Percentiles rank a stretch among this genome's conserved stretches.
These are phyloP conservation scores for Echites panduratus DNA, from an alignment of 257 asterid species.

Conservation along the genomic window DNA sequence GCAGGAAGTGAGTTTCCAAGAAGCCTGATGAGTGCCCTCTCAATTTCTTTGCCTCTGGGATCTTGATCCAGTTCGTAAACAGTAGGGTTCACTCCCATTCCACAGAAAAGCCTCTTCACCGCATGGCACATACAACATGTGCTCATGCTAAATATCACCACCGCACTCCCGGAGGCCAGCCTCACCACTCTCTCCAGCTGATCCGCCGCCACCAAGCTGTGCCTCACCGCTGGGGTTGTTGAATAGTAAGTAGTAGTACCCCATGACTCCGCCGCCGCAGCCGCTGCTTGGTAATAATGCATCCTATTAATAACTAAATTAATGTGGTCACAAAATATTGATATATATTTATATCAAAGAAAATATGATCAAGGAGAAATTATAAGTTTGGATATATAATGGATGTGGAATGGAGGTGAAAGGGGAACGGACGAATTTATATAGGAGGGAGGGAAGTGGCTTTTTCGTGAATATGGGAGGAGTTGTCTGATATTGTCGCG, in stretches of 20 bases:
- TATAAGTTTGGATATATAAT: too few relatives aligned
- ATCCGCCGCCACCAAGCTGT: constrained; percentile 15
- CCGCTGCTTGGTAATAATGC: constrained; percentile 28
- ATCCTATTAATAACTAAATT: constrained; percentile 2
- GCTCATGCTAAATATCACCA: constrained; percentile 40
- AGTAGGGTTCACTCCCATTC: constrained; percentile 35
- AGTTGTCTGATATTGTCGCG: constrained; percentile 36
- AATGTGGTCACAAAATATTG: too few relatives aligned
- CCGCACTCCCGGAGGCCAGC: constrained; percentile 39
- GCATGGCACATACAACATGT: constrained; percentile 52
- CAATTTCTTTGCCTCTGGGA: constrained; percentile 34
- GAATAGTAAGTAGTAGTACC: constrained; percentile 10
- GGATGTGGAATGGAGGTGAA: not conserved
- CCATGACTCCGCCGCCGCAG: constrained; percentile 22
- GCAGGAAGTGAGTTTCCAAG: constrained; percentile 25
- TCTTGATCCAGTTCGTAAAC: constrained; percentile 41
- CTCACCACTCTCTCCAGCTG: constrained; percentile 35
- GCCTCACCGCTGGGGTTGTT: constrained; percentile 3
- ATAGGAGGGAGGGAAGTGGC: not conserved
- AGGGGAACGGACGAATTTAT: constrained; percentile 11
- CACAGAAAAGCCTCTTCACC: constrained; percentile 37
- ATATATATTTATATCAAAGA: too few relatives aligned
- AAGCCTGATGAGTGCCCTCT: constrained; percentile 32
- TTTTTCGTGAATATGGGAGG: constrained; percentile 5
- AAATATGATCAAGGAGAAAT: not conserved